Conservation (phyloP, 495 filamentous ascomycete genomes). For the Geopyxis carbonaria region DNA sequence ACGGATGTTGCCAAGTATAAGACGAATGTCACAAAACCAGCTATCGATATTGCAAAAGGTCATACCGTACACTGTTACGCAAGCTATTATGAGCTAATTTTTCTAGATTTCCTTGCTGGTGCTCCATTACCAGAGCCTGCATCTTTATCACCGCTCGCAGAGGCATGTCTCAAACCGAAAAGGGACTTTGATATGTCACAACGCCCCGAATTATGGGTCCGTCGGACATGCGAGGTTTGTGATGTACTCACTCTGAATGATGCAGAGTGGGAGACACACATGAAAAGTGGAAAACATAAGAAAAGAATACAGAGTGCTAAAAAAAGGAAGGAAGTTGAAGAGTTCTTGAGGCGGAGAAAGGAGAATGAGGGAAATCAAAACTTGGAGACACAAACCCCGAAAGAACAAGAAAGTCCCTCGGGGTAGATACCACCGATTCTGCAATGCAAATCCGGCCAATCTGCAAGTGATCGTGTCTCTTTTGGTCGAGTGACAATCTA, state of each 20-base stretch:
- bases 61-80: not conserved
- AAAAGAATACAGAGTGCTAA: slow-evolving; percentile 24
- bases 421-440: no score
- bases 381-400: no score
- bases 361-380: slow-evolving; percentile 14
- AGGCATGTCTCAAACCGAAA: slow-evolving; percentile 38
- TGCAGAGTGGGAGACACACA: slow-evolving; percentile 58
- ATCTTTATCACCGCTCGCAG: slow-evolving; percentile 42
- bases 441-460: no score
- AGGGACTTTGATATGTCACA: slow-evolving; percentile 31
- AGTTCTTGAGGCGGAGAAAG: slow-evolving; percentile 16
- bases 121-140: slow-evolving; percentile 41
- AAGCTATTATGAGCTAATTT: not conserved
- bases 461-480: no score
- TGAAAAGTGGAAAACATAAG: slow-evolving; percentile 48
- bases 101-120: slow-evolving; percentile 37
- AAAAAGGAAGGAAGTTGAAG: slow-evolving; percentile 14
- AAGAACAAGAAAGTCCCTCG: no score
- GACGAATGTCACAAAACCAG: slow-evolving; percentile 43
- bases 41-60: slow-evolving; percentile 37
- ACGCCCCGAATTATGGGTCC: slow-evolving; percentile 33
- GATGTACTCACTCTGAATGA: slow-evolving; percentile 47
- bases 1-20: slow-evolving; percentile 42
- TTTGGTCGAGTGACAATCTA: no score
- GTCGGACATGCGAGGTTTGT: slow-evolving; percentile 53